Conservation (phyloP, 441 rosid species). For the Syzygium malaccense region DNA sequence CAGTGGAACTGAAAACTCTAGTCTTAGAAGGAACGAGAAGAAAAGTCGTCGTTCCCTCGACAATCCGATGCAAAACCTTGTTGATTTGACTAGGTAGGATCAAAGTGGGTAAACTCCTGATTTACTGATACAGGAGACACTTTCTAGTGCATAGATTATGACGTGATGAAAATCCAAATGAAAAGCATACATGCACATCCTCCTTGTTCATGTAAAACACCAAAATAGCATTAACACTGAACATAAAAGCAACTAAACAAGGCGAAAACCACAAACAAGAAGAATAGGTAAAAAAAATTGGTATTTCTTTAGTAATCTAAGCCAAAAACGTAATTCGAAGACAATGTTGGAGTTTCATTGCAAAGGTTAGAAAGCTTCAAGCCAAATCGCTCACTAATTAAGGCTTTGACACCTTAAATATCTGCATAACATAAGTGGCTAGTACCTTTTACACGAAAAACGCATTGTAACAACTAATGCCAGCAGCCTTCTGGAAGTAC, state of each 20-base stretch:
- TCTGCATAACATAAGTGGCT: not conserved
- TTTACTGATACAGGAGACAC: not conserved
- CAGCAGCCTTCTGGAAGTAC: not conserved
- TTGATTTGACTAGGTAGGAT: not conserved
- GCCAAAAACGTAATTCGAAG: not conserved
- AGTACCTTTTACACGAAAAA: not conserved
- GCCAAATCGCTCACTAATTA: not conserved
- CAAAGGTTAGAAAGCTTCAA: too few relatives aligned
- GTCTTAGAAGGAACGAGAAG: not conserved
- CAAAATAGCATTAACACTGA: not conserved
- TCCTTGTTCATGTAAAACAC: not conserved
- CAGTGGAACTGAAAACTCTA: not conserved
- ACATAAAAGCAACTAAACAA: not conserved
- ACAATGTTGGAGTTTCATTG: not conserved
- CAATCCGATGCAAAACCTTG: not conserved
- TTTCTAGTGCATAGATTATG: not conserved
- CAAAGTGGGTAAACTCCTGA: not conserved
- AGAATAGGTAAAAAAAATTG: not conserved
- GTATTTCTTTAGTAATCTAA: not conserved
- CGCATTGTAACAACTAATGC: not conserved
- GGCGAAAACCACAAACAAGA: not conserved
- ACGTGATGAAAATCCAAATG: not conserved
- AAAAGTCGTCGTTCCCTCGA: not conserved
- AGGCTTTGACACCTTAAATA: not conserved
- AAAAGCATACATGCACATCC: not conserved